These are phyloP conservation scores for Zasmidium cellare DNA, from an alignment of 2,329 filamentous ascomycete species.

Conservation along the genomic window DNA sequence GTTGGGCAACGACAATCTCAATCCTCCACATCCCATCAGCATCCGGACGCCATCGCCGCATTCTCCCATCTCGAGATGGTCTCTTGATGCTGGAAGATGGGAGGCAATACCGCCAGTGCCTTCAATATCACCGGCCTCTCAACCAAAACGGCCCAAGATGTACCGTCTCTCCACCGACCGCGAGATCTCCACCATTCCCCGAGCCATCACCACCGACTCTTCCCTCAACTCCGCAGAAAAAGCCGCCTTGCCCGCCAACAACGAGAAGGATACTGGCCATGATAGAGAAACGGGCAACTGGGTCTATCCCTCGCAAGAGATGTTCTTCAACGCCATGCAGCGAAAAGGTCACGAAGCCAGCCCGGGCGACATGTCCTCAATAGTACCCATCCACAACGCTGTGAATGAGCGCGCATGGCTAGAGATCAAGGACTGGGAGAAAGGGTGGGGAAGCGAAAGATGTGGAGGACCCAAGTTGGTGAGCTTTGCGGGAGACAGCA, in stretches of 20 bases:
- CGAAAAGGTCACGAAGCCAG: conserved; percentile 78
- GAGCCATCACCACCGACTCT: conserved; percentile 34
- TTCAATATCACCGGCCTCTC: conserved; percentile 18
- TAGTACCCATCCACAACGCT: conserved; percentile 96
- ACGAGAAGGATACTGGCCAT: conserved; percentile 74
- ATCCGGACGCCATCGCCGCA: conserved; percentile 15
- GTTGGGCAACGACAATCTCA: conserved; percentile 16
- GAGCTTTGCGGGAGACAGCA: conserved; percentile 71
- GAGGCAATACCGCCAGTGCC: conserved; percentile 19
- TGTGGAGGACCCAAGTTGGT: conserved; percentile 80
- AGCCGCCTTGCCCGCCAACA: conserved; percentile 57
- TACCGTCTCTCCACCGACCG: conserved; percentile 63
- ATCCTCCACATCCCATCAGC: conserved; percentile 16
- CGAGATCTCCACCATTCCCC: conserved; percentile 74
- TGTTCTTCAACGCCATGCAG: conserved; percentile 97
- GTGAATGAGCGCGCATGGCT: conserved; percentile 96
- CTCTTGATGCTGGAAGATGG: conserved; percentile 37
- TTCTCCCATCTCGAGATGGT: conserved; percentile 28
- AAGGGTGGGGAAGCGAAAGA: conserved; percentile 59
- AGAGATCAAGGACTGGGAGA: conserved; percentile 89
- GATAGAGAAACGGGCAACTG: conserved; percentile 77
- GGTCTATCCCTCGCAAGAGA: conserved; percentile 94
- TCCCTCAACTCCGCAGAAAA: conserved; percentile 39
- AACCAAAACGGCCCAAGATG: conserved; percentile 33
- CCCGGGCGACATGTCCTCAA: conserved; percentile 78